Base-by-base conservation (phyloP, 2,329 filamentous ascomycete genomes). In the Botrytis medusae region DNA sequence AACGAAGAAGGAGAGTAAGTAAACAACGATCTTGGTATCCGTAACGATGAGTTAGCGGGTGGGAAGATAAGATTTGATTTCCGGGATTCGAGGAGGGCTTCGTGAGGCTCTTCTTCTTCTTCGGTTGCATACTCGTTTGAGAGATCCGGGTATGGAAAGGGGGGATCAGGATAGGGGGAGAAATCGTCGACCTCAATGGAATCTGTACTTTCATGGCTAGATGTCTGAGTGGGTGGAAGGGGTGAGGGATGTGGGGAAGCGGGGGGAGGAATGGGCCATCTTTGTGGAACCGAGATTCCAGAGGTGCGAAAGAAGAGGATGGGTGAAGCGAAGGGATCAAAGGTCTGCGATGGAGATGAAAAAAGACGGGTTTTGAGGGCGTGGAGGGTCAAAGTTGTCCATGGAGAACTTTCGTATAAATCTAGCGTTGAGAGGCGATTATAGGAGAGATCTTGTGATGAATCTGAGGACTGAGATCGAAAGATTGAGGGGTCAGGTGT, bases 321-420 rank as follows among this genome's bases (percentile, higher is more conserved):
- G 0, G 89, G 84, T 74, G 87, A 90, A 8, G 85, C 87, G 79
- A 91, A 91, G 0, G 86, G 81, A 76, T 91, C 89, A 74, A 91
- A 90, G 44, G 89, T 79, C 73, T 86, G 80, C 0, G 78, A 78
- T 0, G 89, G 87, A 0, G 75, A 77, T 16, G 76, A 75, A 77
- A 91, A 91, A n/a, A 90, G 82, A 7, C 82, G 78, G 44, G 86
- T 78, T 70, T 83, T 80, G 2, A 83, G 81, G 0, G 37, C 2
- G 44, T 79, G 75, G 18, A 82, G 80, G 9, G 71, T 74, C 2
- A 51, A 10, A 2, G 34, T 32, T n/a, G 75, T 71, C 79, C 79
- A 79, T 34, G 25, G 61, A 18, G 54, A 40, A 16, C 42, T 59
- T 44, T 16, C 10, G 20, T 68, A 65, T 42, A 46, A 29, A n/a